Conservation (phyloP, 306 rosid genomes). For the Quercus variabilis region DNA sequence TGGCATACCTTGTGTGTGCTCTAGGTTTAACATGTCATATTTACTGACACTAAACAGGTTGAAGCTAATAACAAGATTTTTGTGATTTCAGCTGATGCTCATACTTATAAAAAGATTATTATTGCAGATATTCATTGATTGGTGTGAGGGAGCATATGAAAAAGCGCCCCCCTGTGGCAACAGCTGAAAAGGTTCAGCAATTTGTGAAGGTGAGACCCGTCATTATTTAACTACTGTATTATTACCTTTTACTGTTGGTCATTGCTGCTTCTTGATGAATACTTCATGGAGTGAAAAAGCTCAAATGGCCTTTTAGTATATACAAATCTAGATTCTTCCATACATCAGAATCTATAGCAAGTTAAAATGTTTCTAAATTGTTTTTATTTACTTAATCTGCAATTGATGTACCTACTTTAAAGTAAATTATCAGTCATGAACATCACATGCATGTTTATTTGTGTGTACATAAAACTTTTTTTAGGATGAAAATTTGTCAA, state of each 20-base stretch:
- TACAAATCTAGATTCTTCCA: neutral
- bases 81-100: neutral
- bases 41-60: neutral
- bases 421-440: neutral
- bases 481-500: neutral
- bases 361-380: neutral
- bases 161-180: constrained; percentile 86
- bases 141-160: constrained; percentile 89
- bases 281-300: neutral
- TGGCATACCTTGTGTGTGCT: neutral
- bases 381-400: neutral
- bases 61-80: neutral
- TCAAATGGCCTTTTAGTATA: neutral
- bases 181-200: constrained; percentile 95
- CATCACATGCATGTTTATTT: neutral
- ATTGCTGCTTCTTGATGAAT: constrained; percentile 5
- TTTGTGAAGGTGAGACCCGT: constrained; percentile 63
- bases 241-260: neutral
- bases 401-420: neutral
- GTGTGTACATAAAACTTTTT: neutral
- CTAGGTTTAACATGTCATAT: neutral
- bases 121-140: constrained; percentile 63
- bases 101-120: neutral
- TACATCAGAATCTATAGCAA: neutral
- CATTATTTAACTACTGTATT: neutral